Percentiles rank a stretch among this genome's conserved stretches.
phyloP scores from a whole-genome alignment of 495 filamentous ascomycete genomes.

The Penicillium riverlandense region DNA sequence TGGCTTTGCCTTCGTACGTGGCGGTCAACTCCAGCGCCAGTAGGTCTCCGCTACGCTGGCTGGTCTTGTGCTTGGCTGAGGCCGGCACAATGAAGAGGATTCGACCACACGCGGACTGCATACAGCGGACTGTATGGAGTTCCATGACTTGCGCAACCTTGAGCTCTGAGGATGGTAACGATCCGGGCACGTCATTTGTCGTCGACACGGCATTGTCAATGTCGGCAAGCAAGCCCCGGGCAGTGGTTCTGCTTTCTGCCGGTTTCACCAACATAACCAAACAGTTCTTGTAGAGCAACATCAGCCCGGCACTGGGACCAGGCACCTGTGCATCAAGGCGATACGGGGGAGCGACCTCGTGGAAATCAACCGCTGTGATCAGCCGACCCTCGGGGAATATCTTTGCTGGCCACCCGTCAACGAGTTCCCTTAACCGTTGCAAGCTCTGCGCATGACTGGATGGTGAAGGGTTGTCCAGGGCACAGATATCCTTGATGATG shows the following conservation, averaged over 20 bases:
- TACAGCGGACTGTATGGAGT: slow-evolving; percentile 65
- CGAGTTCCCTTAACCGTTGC: slow-evolving; percentile 63
- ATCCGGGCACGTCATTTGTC: slow-evolving; percentile 30
- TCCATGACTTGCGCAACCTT: slow-evolving; percentile 65
- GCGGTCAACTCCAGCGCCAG: slow-evolving; percentile 46
- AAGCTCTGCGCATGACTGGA: slow-evolving; percentile 63
- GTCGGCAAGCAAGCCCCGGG: slow-evolving; percentile 73
- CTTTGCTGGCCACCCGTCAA: slow-evolving; percentile 72
- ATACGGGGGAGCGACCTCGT: slow-evolving; percentile 72
- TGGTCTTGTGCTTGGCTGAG: slow-evolving; percentile 42
- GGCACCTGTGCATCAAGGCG: slow-evolving; percentile 27
- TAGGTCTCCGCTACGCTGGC: slow-evolving; percentile 52
- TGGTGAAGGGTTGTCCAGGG: slow-evolving; percentile 60
- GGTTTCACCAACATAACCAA: slow-evolving; percentile 69
- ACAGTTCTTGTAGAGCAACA: slow-evolving; percentile 80
- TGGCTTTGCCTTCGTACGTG: slow-evolving; percentile 71
- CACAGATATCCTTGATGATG: slow-evolving; percentile 91
- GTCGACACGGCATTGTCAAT: slow-evolving; percentile 55
- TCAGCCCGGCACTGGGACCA: slow-evolving; percentile 52
- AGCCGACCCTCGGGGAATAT: slow-evolving; percentile 70
- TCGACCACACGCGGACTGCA: slow-evolving; percentile 66
- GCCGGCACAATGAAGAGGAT: slow-evolving; percentile 64
- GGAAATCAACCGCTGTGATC: slow-evolving; percentile 76
- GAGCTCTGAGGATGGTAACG: slow-evolving; percentile 46
- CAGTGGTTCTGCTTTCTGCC: slow-evolving; percentile 52